phyloP scores from a whole-genome alignment of 2,329 filamentous ascomycete genomes.

The Phyllosticta citriasiana region DNA sequence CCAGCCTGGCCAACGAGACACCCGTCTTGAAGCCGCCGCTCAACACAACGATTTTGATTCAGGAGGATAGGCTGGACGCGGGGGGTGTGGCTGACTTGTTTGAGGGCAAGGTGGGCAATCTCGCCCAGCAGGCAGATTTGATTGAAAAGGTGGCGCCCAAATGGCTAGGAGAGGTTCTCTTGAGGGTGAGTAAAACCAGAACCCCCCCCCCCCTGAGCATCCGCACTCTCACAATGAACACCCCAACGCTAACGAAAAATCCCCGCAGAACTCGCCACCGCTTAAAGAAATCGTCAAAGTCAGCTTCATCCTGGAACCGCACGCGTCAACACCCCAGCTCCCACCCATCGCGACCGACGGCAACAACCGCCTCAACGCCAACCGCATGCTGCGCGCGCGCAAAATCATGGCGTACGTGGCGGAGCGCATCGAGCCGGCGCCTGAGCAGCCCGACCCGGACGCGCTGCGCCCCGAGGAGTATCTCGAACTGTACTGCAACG shows the following conservation, averaged over 20 bases:
- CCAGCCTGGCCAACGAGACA: conserved; percentile 62
- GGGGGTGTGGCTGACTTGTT: conserved; percentile 75
- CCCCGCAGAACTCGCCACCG: conserved; percentile 60
- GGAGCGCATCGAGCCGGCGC: conserved; percentile 72
- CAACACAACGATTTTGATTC: conserved; percentile 53
- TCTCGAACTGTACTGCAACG: conserved; percentile 84
- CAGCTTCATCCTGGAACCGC: conserved; percentile 84
- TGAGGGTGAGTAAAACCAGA: conserved; percentile 44
- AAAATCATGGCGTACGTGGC: conserved; percentile 91
- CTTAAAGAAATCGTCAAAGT: conserved; percentile 91
- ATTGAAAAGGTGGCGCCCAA: conserved; percentile 80
- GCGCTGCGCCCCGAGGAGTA: conserved; percentile 78
- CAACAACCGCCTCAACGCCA: conserved; percentile 88
- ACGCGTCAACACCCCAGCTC: conserved; percentile 51
- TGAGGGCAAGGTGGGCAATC: conserved; percentile 70
- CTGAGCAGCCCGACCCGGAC: conserved; percentile 48
- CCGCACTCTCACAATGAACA: not conserved
- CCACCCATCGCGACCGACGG: conserved; percentile 56
- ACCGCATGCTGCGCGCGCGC: conserved; percentile 88
- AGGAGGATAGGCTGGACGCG: conserved; percentile 53
- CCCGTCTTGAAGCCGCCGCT: conserved; percentile 64
- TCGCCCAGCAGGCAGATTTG: conserved; percentile 67
- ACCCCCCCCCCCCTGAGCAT: not conserved
- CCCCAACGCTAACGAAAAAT: not conserved
- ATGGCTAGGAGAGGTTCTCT: conserved; percentile 83